Conservation (phyloP, 164 flowering plant genomes). For the Annona squamosa region DNA sequence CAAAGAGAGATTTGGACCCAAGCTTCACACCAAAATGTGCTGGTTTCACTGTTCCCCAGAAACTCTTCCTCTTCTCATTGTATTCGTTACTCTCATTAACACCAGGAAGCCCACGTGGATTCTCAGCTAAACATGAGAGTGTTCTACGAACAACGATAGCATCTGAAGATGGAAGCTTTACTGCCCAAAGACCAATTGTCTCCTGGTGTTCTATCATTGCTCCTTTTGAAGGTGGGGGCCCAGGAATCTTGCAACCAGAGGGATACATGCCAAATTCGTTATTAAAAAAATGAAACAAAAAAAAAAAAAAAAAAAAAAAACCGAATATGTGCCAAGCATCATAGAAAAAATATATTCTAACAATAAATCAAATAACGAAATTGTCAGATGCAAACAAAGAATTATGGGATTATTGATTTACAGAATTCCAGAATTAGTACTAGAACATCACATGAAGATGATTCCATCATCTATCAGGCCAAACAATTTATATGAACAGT, state of each 20-base stretch:
- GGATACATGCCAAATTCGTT: neutral
- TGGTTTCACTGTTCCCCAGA: conserved; percentile 79
- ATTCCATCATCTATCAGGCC: too few species aligned
- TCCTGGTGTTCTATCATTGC: conserved; percentile 61
- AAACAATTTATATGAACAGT: too few species aligned
- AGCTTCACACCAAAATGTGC: conserved; percentile 88
- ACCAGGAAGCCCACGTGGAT: conserved; percentile 72
- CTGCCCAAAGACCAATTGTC: conserved; percentile 68
- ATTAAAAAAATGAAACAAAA: neutral
- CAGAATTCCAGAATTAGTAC: too few species aligned
- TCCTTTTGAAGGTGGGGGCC: conserved; percentile 65
- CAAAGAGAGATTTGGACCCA: conserved; percentile 49
- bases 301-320: neutral
- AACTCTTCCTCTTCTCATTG: conserved; percentile 37
- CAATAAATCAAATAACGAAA: neutral
- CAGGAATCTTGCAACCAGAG: conserved; percentile 61
- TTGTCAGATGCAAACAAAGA: too few species aligned
- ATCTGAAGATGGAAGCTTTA: conserved; percentile 85
- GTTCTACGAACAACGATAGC: conserved; percentile 76
- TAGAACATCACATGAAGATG: too few species aligned
- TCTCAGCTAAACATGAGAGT: conserved; percentile 44
- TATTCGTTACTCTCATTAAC: conserved; percentile 50
- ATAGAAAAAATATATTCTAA: neutral
- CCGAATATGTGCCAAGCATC: too few species aligned
- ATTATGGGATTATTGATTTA: too few species aligned